Conservation (phyloP, 371 early-diverging fungal species). For the Homolaphlyctis polyrhiza region DNA sequence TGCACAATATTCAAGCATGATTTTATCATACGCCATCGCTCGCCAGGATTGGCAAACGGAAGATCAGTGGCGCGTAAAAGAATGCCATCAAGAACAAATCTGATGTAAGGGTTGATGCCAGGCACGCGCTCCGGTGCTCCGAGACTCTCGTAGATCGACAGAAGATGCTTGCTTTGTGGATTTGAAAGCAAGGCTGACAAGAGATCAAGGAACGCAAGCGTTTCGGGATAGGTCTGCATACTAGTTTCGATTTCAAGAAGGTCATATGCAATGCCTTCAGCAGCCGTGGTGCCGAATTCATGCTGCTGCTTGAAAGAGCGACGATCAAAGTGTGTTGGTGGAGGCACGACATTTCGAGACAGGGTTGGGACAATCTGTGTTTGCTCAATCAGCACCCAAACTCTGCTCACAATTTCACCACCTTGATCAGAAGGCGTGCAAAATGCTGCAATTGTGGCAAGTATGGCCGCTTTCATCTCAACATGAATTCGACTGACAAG, state of each 20-base stretch:
- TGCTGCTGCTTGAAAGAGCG: not conserved
- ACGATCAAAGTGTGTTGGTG: not conserved
- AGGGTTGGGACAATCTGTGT: constrained; percentile 59
- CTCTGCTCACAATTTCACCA: constrained; percentile 48
- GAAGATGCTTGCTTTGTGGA: constrained; percentile 19
- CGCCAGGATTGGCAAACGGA: constrained; percentile 59
- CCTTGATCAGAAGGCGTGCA: constrained; percentile 39
- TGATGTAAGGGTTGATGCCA: constrained; percentile 75
- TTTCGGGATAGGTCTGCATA: constrained; percentile 75
- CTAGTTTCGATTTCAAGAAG: constrained; percentile 70
- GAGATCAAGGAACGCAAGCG: constrained; percentile 71
- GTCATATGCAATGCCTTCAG: constrained; percentile 62
- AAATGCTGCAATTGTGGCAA: constrained; percentile 70
- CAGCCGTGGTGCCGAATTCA: not conserved
- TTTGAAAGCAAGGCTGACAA: constrained; percentile 54
- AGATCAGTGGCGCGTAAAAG: constrained; percentile 66
- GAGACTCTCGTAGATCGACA: constrained; percentile 20
- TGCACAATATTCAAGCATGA: constrained; percentile 73
- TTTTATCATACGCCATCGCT: constrained; percentile 74
- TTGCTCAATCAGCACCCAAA: constrained; percentile 68
- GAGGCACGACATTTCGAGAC: constrained; percentile 13
- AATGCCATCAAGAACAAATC: constrained; percentile 73
- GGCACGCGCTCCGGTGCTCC: constrained; percentile 60
- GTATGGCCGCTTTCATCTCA: constrained; percentile 69
- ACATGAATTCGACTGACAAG: constrained; percentile 63